Evolutionary conservation across 2,329 filamentous ascomycete species (phyloP).

Genomic region (Pleochaeta shiraiana): DNA sequence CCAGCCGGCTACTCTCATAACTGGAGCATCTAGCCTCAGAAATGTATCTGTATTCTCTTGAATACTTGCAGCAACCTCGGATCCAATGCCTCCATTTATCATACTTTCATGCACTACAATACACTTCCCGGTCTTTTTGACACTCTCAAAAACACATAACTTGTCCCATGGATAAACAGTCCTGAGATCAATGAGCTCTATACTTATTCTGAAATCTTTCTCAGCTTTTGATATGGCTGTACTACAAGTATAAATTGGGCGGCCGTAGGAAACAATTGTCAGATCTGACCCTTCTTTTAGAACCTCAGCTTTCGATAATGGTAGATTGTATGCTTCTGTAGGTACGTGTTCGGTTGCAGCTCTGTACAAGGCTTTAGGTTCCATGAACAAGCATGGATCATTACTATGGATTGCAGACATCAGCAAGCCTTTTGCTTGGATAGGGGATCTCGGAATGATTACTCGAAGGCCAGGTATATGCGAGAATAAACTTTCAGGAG

Average conservation of each 20-base stretch:
- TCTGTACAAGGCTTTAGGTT: constrained; percentile 52
- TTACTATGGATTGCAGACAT: constrained; percentile 38
- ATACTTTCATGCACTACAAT: constrained; percentile 57
- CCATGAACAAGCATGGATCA: constrained; percentile 55
- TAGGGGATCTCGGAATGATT: constrained; percentile 45
- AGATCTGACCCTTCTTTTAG: constrained; percentile 43
- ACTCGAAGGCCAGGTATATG: constrained; percentile 49
- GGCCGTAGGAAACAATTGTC: constrained; percentile 48
- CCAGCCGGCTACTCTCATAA: constrained; percentile 48
- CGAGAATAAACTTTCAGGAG: constrained; percentile 47
- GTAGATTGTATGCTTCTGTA: constrained; percentile 41
- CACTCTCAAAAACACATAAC: constrained; percentile 39
- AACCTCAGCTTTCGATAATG: constrained; percentile 45
- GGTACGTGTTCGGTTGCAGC: constrained; percentile 54
- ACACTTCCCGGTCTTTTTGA: constrained; percentile 45
- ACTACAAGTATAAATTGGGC: constrained; percentile 46
- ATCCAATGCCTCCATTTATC: constrained; percentile 50
- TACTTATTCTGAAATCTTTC: constrained; percentile 39
- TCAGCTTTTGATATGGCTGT: constrained; percentile 44
- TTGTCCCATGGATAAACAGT: constrained; percentile 58
- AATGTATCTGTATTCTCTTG: constrained; percentile 41
- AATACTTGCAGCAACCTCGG: constrained; percentile 49
- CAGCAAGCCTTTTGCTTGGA: constrained; percentile 49
- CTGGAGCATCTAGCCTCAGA: constrained; percentile 43
- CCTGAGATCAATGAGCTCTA: constrained; percentile 49